Conservation (phyloP, 306 rosid species). For the Lithocarpus polystachyus region DNA sequence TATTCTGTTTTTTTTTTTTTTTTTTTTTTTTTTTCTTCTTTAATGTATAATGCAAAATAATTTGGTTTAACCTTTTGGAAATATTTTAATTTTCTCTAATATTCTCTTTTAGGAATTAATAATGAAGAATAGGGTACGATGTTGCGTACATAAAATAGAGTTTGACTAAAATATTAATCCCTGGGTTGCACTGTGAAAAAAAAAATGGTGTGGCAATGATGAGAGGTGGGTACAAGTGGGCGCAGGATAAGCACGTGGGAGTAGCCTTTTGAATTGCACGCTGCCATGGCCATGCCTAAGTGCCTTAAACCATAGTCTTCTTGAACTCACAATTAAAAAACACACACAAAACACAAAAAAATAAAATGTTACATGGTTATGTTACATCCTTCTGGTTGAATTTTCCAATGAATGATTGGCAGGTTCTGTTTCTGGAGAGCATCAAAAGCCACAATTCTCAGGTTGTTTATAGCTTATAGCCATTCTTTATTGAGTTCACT, state of each 20-base stretch:
- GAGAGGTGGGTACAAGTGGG: slow-evolving; percentile 64
- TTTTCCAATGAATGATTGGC: slow-evolving; percentile 44
- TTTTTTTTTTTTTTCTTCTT: background rate
- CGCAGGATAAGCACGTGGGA: slow-evolving; percentile 92
- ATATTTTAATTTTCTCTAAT: slow-evolving; percentile 3
- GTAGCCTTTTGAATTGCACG: slow-evolving; percentile 70
- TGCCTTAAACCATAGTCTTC: slow-evolving; percentile 30
- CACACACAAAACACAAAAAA: background rate
- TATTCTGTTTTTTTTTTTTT: background rate
- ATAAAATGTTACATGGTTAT: slow-evolving; percentile 15
- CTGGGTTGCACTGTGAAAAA: slow-evolving; percentile 26
- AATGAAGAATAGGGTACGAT: slow-evolving; percentile 27
- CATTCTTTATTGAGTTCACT: slow-evolving; percentile 19
- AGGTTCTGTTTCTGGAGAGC: slow-evolving; percentile 32
- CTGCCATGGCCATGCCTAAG: slow-evolving; percentile 47
- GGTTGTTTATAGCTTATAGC: slow-evolving; percentile 14
- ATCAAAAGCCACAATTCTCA: slow-evolving; percentile 19
- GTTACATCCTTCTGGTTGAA: slow-evolving; percentile 11
- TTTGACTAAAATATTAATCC: slow-evolving; percentile 55
- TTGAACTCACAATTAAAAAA: slow-evolving; percentile 19
- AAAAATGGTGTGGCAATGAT: slow-evolving; percentile 51
- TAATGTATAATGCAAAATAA: background rate
- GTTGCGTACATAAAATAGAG: slow-evolving; percentile 46
- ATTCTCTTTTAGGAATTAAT: slow-evolving; percentile 25
- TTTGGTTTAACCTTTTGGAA: background rate